Percentiles rank a stretch among this genome's conserved stretches.
Evolutionary conservation across 2,329 filamentous ascomycete species (phyloP).

Genomic region (Beauveria medogensis): DNA sequence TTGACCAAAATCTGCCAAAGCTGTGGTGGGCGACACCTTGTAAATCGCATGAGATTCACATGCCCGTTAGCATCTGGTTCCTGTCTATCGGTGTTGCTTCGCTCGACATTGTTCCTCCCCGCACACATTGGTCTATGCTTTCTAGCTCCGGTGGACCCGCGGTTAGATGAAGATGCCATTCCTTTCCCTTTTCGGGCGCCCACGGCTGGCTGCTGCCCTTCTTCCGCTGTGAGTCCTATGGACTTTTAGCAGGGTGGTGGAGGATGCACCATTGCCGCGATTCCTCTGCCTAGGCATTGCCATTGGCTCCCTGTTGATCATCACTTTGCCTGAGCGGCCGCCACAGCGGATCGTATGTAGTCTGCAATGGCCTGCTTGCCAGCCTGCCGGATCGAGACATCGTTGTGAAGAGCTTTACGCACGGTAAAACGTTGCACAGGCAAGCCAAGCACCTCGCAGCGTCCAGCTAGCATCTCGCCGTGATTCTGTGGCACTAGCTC

Average conservation of each 20-base stretch:
- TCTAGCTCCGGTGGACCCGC: neutral
- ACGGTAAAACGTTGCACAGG: conserved; percentile 36
- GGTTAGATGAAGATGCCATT: neutral
- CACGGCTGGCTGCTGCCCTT: neutral
- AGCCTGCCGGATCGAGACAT: conserved; percentile 39
- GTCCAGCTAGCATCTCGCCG: conserved; percentile 34
- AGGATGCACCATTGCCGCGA: neutral
- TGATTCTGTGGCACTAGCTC: conserved; percentile 50
- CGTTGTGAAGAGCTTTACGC: conserved; percentile 47
- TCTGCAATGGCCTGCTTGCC: conserved; percentile 37
- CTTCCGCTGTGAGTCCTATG: neutral
- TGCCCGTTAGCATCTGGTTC: neutral
- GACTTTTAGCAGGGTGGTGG: neutral
- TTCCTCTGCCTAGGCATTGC: neutral
- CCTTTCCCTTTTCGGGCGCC: neutral
- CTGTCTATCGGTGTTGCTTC: neutral
- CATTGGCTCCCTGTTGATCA: neutral
- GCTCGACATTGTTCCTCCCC: neutral
- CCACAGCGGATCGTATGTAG: conserved; percentile 27
- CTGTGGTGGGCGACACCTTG: neutral
- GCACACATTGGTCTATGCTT: conserved; percentile 5
- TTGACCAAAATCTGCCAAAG: neutral
- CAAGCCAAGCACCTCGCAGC: conserved; percentile 40
- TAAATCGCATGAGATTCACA: neutral
- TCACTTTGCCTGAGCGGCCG: neutral